These are phyloP conservation scores for Epichloe glyceriae DNA, from an alignment of 2,329 filamentous ascomycete genomes.

Conservation along the genomic window DNA sequence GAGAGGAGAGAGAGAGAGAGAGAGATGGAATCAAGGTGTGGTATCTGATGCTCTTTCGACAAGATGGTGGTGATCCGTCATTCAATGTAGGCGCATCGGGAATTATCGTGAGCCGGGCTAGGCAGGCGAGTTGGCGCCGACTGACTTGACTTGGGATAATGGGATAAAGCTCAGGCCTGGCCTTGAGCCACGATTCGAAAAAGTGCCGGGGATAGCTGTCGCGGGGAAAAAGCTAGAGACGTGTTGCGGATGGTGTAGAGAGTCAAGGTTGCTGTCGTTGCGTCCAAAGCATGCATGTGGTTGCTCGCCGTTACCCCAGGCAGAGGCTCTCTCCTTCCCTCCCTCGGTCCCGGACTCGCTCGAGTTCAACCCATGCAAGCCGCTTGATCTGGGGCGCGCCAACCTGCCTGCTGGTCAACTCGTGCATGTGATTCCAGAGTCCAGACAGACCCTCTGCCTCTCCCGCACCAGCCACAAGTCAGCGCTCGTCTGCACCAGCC, in stretches of 20 bases:
- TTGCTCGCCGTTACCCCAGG: not conserved
- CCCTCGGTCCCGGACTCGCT: not conserved
- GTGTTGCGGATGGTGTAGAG: not conserved
- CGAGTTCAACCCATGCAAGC: not conserved
- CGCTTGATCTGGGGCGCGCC: not conserved
- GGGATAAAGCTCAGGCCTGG: too few species aligned
- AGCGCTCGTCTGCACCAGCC: not conserved
- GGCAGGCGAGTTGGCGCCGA: too few species aligned
- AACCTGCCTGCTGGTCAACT: not conserved
- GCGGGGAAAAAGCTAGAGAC: not conserved
- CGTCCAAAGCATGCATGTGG: slow-evolving; percentile 1
- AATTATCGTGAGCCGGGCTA: too few species aligned
- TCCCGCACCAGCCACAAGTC: not conserved
- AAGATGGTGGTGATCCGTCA: too few species aligned
- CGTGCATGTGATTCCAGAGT: not conserved
- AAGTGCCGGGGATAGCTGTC: too few species aligned
- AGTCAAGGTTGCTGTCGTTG: not conserved
- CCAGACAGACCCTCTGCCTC: not conserved
- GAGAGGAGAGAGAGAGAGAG: not conserved
- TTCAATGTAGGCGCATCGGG: too few species aligned
- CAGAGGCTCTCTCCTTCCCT: not conserved
- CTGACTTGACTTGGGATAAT: too few species aligned
- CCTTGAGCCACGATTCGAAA: too few species aligned
- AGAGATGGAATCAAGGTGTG: too few species aligned
- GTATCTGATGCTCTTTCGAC: too few species aligned